phyloP scores from a whole-genome alignment of 2,329 filamentous ascomycete species.

The Macroventuria anomochaeta region DNA sequence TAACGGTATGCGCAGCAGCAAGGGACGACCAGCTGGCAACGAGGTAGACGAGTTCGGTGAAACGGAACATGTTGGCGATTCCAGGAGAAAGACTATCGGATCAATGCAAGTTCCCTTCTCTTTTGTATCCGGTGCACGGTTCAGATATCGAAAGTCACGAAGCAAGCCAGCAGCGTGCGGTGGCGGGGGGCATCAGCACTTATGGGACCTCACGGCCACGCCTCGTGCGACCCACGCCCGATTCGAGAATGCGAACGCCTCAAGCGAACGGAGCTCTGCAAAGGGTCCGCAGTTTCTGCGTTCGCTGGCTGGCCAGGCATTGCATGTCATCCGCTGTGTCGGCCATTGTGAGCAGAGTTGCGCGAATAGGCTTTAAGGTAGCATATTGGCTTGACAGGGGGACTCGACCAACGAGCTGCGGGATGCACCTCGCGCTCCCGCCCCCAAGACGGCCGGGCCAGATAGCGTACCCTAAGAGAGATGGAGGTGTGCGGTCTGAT shows the following conservation, averaged over 20 bases:
- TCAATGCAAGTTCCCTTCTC: conserved; percentile 5
- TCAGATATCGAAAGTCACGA: conserved; percentile 13
- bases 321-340: conserved; percentile 35
- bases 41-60: conserved; percentile 41
- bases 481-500: conserved; percentile 24
- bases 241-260: conserved; percentile 20
- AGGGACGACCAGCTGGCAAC: conserved; percentile 50
- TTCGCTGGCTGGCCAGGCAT: conserved; percentile 32
- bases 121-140: conserved; percentile 11
- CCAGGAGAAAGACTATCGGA: neutral
- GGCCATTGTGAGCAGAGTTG: conserved; percentile 30
- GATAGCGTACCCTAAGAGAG: conserved; percentile 25
- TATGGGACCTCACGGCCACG: conserved; percentile 29
- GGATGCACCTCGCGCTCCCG: conserved; percentile 29
- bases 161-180: conserved; percentile 29
- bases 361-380: conserved; percentile 34
- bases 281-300: conserved; percentile 19
- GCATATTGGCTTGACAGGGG: conserved; percentile 42
- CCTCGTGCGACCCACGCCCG: conserved; percentile 31
- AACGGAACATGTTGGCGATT: conserved; percentile 41
- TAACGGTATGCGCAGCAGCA: conserved; percentile 75
- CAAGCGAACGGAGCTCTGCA: conserved; percentile 16
- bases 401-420: conserved; percentile 39
- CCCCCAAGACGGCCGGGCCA: conserved; percentile 31
- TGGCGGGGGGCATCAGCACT: conserved; percentile 41